These are phyloP conservation scores for Phialemonium atrogriseum DNA, from an alignment of 2,329 filamentous ascomycete species.

Conservation along the genomic window DNA sequence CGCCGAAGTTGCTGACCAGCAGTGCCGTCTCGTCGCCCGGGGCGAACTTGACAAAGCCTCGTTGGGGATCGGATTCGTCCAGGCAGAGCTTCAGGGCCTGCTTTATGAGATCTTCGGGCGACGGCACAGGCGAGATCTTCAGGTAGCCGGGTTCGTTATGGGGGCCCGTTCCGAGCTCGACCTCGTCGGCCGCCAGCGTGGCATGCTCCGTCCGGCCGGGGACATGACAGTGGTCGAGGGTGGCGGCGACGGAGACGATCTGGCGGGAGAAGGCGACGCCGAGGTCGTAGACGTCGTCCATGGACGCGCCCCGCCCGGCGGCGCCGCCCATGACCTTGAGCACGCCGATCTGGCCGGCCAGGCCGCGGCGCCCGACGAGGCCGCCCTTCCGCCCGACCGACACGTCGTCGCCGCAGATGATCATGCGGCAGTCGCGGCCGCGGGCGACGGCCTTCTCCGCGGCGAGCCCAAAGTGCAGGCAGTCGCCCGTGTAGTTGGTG, in stretches of 20 bases:
- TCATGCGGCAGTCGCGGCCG: conserved; percentile 45
- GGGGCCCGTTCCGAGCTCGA: conserved; percentile 59
- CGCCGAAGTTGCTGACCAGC: conserved; percentile 52
- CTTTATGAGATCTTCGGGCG: conserved; percentile 40
- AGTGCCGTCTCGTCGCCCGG: conserved; percentile 40
- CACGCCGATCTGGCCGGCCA: conserved; percentile 53
- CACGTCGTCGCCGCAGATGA: conserved; percentile 58
- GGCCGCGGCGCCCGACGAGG: conserved; percentile 52
- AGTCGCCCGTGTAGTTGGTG: conserved; percentile 59
- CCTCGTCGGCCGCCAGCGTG: conserved; percentile 38
- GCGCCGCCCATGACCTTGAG: conserved; percentile 49
- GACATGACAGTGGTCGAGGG: conserved; percentile 53
- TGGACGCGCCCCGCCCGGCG: conserved; percentile 34
- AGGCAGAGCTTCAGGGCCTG: conserved; percentile 53
- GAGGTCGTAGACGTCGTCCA: conserved; percentile 42
- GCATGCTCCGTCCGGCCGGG: conserved; percentile 41
- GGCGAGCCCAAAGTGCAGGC: conserved; percentile 53
- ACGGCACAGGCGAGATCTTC: conserved; percentile 44
- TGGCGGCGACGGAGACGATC: conserved; percentile 49
- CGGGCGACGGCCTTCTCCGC: conserved; percentile 47
- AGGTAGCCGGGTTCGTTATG: conserved; percentile 58
- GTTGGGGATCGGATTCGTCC: conserved; percentile 43
- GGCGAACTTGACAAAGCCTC: conserved; percentile 40
- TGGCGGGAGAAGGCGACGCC: conserved; percentile 40
- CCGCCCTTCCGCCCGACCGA: conserved; percentile 51